phyloP scores from a whole-genome alignment of 2,329 filamentous ascomycete species.

The Clarireedia monteithiana region DNA sequence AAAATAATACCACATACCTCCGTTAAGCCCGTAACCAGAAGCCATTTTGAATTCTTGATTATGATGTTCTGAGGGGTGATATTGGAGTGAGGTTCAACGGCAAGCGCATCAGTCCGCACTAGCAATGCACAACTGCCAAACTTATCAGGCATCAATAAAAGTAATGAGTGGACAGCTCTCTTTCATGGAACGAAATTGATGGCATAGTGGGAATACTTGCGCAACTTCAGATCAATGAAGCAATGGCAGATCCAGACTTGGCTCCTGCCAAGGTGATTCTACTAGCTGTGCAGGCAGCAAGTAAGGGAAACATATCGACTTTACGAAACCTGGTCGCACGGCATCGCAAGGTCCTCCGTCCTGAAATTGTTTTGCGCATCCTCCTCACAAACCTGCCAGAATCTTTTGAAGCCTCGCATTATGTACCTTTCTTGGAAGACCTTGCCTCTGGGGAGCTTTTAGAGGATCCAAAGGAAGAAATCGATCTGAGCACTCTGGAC shows the following conservation, averaged over 20 bases:
- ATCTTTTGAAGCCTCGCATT: conserved; percentile 53
- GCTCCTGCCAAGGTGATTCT: conserved; percentile 63
- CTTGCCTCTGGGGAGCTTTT: conserved; percentile 31
- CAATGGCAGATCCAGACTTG: conserved; percentile 35
- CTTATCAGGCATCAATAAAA: conserved; percentile 2
- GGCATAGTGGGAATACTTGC: neutral
- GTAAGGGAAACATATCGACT: conserved; percentile 54
- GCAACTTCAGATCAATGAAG: conserved; percentile 11
- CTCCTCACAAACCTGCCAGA: conserved; percentile 74
- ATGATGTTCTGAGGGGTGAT: conserved; percentile 9
- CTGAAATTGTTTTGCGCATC: conserved; percentile 61
- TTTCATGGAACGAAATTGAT: neutral
- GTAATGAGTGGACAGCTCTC: conserved; percentile 7
- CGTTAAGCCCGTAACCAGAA: conserved; percentile 75
- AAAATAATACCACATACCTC: conserved; percentile 51
- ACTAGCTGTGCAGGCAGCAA: conserved; percentile 63
- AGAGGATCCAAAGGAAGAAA: conserved; percentile 31
- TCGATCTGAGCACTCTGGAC: conserved; percentile 50
- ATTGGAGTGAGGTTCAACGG: conserved; percentile 19
- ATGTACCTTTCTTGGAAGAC: conserved; percentile 52
- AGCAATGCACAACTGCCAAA: neutral
- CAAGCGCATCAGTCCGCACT: neutral
- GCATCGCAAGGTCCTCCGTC: conserved; percentile 49
- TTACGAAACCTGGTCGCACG: conserved; percentile 52
- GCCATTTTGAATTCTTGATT: conserved; percentile 47